Base-by-base conservation (phyloP, 2,329 filamentous ascomycete genomes). In the Sarocladium oryzae region DNA sequence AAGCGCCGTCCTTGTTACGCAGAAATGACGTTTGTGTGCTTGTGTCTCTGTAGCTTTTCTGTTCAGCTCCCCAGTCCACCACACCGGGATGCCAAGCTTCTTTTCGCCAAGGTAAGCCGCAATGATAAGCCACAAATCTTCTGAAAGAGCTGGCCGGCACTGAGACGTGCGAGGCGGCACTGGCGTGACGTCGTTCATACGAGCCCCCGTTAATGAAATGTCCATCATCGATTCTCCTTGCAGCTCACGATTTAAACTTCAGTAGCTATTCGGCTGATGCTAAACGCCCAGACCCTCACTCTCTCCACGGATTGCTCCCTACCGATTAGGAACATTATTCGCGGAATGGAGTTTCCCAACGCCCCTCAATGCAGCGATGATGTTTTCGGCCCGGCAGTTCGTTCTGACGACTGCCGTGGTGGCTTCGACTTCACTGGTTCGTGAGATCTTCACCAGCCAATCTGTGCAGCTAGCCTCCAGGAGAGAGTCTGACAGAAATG, bases 371-470 rank as follows among this genome's bases (percentile, higher is more conserved):
- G 63, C 53, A 54, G 56, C 18, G 62, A 66, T 59, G 57, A 55
- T 53, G 51, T 62, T 53, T 60, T 66, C 37, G 61, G 63, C 3
- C 63, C 63, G 11, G 57, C 56, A 16, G 58, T 66, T 13, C 59
- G 55, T 58, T 51, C 56, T 3, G 51, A 62, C 20, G 61, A 57
- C 16, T 65, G 63, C 55, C 61, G 63, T 11, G 62, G 61, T 4
- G 63, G 63, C 2, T 65, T 65, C 13, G 63, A 65, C 40, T 64
- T 65, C 43, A 63, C 62, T n/a, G 46, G 63, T 64, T 49, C 46
- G 58, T 46, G 10, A 37, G 9, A 37, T 18, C n/a, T 16, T 24
- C 20, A 43, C 20, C 11, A 43, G 9, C 15, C 36, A 7, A 21
- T 8, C 7, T 8, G n/a, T 8, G 9, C 7, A 16, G 15, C 9